Percentiles rank a stretch among this genome's conserved stretches.
Conservation (phyloP, 768 basidiomycete genomes). For the Lactarius psammicola region DNA sequence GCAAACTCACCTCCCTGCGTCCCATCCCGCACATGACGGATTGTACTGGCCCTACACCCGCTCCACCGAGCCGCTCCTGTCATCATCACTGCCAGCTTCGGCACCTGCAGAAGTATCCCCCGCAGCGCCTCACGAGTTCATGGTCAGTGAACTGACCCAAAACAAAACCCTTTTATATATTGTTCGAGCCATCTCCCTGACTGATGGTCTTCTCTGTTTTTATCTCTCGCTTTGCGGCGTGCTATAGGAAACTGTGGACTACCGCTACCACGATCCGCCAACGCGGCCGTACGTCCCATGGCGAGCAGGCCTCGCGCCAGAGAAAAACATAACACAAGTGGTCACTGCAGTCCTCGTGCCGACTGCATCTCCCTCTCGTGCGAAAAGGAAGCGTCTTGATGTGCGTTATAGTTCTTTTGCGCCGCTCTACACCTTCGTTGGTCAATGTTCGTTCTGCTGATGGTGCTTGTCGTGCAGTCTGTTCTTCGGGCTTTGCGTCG, state of each 20-base stretch:
- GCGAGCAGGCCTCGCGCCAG: neutral
- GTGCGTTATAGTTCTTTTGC: slow-evolving; percentile 9
- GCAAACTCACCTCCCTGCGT: neutral
- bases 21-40: no score
- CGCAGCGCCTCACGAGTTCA: neutral
- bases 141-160: slow-evolving; percentile 2
- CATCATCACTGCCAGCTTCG: neutral
- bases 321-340: neutral
- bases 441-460: neutral
- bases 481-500: slow-evolving; percentile 15
- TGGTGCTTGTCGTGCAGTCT: neutral
- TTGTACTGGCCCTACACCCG: neutral
- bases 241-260: slow-evolving; percentile 18
- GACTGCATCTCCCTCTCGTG: neutral
- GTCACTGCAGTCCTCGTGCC: no score
- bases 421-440: neutral
- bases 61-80: neutral
- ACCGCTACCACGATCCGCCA: slow-evolving; percentile 15
- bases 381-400: slow-evolving; percentile 9
- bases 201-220: no score
- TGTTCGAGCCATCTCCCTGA: no score
- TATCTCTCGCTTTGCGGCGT: neutral
- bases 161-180: no score
- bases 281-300: slow-evolving; percentile 10
- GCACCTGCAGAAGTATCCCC: no score